Evolutionary conservation across 2,329 filamentous ascomycete genomes (phyloP).

Genomic region (Colletotrichum sojae): DNA sequence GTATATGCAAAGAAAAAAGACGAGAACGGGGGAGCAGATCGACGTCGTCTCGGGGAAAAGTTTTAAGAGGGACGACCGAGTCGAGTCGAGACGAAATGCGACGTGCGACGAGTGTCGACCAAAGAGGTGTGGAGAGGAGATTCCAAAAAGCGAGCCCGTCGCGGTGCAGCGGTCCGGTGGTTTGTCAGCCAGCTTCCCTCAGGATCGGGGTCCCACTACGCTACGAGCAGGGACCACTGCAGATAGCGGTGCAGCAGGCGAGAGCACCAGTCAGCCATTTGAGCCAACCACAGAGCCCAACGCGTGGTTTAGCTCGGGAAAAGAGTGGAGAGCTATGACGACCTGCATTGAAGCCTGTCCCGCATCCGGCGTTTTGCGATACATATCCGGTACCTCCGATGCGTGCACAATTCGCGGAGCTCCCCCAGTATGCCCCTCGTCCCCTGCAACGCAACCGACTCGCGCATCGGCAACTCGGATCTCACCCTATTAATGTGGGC

Average conservation of each 20-base stretch:
- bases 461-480: conserved; percentile 24
- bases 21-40: conserved; percentile 7
- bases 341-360: conserved; percentile 39
- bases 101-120: conserved; percentile 22
- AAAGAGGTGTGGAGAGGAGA: conserved; percentile 29
- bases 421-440: not conserved
- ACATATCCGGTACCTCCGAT: conserved; percentile 36
- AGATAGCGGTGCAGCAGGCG: not conserved
- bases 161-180: conserved; percentile 17
- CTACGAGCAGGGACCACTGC: not conserved
- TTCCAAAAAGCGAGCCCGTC: conserved; percentile 31
- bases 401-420: conserved; percentile 13
- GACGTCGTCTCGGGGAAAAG: conserved; percentile 14
- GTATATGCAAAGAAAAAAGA: conserved; percentile 1
- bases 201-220: conserved; percentile 15
- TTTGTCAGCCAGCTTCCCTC: conserved; percentile 40
- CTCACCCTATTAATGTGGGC: not conserved
- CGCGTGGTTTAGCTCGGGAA: conserved; percentile 31
- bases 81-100: conserved; percentile 35
- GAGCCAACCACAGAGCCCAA: conserved; percentile 28
- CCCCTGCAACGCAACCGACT: conserved; percentile 11
- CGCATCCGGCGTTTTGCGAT: conserved; percentile 36
- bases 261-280: not conserved
- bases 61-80: conserved; percentile 26
- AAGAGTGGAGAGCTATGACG: conserved; percentile 41